phyloP scores from a whole-genome alignment of 768 basidiomycete genomes.

The Suillus lakei region DNA sequence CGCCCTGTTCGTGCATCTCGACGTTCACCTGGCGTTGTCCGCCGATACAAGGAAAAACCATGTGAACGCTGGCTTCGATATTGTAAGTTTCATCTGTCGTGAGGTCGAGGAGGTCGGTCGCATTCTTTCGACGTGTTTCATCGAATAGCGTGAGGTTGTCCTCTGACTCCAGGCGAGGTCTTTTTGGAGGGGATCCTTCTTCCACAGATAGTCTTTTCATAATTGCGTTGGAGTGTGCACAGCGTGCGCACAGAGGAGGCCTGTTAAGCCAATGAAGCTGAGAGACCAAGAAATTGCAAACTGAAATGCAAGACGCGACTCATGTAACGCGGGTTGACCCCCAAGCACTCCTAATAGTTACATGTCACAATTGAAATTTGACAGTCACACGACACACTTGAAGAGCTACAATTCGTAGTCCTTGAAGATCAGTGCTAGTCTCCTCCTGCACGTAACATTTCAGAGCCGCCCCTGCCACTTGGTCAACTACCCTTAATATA shows the following conservation, averaged over 20 bases:
- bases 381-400: too few relatives aligned
- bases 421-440: too few relatives aligned
- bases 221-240: neutral
- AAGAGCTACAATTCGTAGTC: too few relatives aligned
- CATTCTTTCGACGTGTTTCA: constrained; percentile 29
- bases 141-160: constrained; percentile 23
- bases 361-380: too few relatives aligned
- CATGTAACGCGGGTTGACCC: neutral
- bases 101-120: constrained; percentile 38
- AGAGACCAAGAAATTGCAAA: neutral
- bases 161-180: constrained; percentile 3
- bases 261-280: neutral
- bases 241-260: neutral
- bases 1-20: constrained; percentile 22
- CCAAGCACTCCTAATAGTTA: neutral
- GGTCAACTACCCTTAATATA: too few relatives aligned
- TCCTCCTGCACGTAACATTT: too few relatives aligned
- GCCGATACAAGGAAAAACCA: constrained; percentile 47
- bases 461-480: too few relatives aligned
- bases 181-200: constrained; percentile 5
- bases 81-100: constrained; percentile 41
- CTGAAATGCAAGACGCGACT: neutral
- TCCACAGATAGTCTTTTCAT: constrained; percentile 13
- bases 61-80: constrained; percentile 46
- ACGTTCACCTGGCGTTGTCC: constrained; percentile 36